These are phyloP conservation scores for Biancaea sappan DNA, from an alignment of 306 rosid species.

Conservation along the genomic window DNA sequence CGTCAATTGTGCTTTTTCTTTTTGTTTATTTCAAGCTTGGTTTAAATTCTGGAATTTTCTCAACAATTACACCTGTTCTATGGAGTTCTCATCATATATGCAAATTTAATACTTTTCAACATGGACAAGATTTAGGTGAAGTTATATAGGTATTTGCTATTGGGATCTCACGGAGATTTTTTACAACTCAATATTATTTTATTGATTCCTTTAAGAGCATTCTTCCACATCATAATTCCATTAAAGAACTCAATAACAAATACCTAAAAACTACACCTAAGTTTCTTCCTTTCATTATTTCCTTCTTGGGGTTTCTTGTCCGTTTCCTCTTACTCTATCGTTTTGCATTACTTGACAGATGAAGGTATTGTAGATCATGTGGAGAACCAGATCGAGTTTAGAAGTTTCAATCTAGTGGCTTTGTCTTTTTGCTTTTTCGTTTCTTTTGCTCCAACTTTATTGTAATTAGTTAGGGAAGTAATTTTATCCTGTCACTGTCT, in stretches of 20 bases:
- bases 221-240: background rate
- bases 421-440: slow-evolving; percentile 11
- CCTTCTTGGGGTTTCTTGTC: slow-evolving; percentile 15
- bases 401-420: slow-evolving; percentile 27
- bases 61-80: background rate
- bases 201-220: background rate
- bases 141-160: background rate
- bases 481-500: background rate
- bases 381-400: slow-evolving; percentile 27
- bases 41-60: background rate
- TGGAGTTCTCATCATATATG: background rate
- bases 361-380: slow-evolving; percentile 11
- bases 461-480: slow-evolving; percentile 13
- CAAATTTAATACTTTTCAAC: background rate
- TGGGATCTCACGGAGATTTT: background rate
- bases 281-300: slow-evolving; percentile 8
- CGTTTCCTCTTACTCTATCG: slow-evolving; percentile 11
- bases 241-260: background rate
- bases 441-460: slow-evolving; percentile 19
- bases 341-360: slow-evolving; percentile 32
- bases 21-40: background rate
- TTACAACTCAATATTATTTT: background rate
- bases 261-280: background rate
- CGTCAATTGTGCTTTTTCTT: background rate
- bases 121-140: background rate